Conservation (phyloP, 2,329 filamentous ascomycete species). For the Colletotrichum navitas region DNA sequence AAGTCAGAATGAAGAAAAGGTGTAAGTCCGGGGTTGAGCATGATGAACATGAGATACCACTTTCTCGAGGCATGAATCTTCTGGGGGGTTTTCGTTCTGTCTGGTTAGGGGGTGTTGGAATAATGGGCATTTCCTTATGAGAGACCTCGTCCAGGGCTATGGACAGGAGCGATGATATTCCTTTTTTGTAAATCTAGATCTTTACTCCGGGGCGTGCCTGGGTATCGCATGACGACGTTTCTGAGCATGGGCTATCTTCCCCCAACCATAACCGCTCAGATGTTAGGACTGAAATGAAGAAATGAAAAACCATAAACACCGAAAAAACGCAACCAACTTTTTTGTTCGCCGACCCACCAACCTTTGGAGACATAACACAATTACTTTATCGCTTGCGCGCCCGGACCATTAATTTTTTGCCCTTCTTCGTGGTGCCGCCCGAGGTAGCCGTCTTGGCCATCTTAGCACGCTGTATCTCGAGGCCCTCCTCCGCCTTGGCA, state of each 20-base stretch:
- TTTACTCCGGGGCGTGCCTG: slow-evolving; percentile 38
- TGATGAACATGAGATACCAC: slow-evolving; percentile 38
- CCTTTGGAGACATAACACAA: neutral
- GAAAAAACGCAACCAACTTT: slow-evolving; percentile 9
- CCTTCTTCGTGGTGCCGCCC: slow-evolving; percentile 69
- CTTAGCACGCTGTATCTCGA: slow-evolving; percentile 70
- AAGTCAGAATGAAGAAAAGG: slow-evolving; percentile 35
- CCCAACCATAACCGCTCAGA: slow-evolving; percentile 27
- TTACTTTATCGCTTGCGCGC: slow-evolving; percentile 68
- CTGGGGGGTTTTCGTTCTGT: slow-evolving; percentile 8
- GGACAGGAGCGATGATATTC: slow-evolving; percentile 33
- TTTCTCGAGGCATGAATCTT: slow-evolving; percentile 26
- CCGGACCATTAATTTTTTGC: slow-evolving; percentile 73
- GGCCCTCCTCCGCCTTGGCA: slow-evolving; percentile 66
- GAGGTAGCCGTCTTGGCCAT: slow-evolving; percentile 76
- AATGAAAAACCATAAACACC: slow-evolving; percentile 15
- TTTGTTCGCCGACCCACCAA: slow-evolving; percentile 32
- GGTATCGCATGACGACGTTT: slow-evolving; percentile 45
- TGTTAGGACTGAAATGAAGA: slow-evolving; percentile 37
- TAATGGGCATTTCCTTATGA: slow-evolving; percentile 28
- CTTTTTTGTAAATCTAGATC: slow-evolving; percentile 41
- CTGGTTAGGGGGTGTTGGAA: slow-evolving; percentile 16
- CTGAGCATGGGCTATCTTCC: slow-evolving; percentile 37
- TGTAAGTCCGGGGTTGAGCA: slow-evolving; percentile 3
- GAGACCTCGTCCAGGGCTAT: slow-evolving; percentile 21